Conservation (phyloP, 176 grass and related monocot genomes). For the Panicum miliaceum region DNA sequence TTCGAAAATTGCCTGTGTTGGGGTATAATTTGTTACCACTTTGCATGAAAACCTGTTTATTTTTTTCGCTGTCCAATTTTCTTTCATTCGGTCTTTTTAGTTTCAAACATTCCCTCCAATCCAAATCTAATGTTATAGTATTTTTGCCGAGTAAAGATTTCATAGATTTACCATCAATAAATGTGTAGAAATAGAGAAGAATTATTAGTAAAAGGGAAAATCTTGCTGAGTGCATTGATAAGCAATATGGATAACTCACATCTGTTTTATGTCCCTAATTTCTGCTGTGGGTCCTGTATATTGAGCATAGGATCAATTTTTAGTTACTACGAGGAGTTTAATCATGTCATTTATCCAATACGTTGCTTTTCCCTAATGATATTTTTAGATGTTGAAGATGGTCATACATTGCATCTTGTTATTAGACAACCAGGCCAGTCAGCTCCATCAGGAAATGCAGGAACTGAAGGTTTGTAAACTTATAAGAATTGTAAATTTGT, state of each 20-base stretch:
- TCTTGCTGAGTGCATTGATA: neutral
- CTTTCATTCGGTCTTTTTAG: neutral
- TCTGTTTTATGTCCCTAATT: neutral
- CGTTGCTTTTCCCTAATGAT: slow-evolving; percentile 48
- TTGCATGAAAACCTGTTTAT: neutral
- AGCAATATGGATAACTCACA: neutral
- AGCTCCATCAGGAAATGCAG: slow-evolving; percentile 56
- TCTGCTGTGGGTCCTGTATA: slow-evolving; percentile 13
- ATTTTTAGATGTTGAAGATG: slow-evolving; percentile 98
- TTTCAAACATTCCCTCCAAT: slow-evolving; percentile 8
- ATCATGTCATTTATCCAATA: neutral
- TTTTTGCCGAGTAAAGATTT: neutral
- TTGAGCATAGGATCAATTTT: neutral
- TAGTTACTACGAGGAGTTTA: slow-evolving; percentile 10
- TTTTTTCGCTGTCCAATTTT: slow-evolving; percentile 12
- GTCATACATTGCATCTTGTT: slow-evolving; percentile 98
- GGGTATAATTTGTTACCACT: neutral
- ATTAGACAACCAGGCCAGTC: slow-evolving; percentile 79
- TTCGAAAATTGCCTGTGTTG: neutral
- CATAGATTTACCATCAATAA: neutral
- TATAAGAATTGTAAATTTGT: slow-evolving; percentile 1
- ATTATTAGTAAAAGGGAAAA: neutral
- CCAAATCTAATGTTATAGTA: neutral
- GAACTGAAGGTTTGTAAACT: slow-evolving; percentile 62
- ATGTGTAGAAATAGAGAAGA: neutral